These are phyloP conservation scores for Saturnispora saitoi DNA, from an alignment of 805 yeast species.

Conservation along the genomic window DNA sequence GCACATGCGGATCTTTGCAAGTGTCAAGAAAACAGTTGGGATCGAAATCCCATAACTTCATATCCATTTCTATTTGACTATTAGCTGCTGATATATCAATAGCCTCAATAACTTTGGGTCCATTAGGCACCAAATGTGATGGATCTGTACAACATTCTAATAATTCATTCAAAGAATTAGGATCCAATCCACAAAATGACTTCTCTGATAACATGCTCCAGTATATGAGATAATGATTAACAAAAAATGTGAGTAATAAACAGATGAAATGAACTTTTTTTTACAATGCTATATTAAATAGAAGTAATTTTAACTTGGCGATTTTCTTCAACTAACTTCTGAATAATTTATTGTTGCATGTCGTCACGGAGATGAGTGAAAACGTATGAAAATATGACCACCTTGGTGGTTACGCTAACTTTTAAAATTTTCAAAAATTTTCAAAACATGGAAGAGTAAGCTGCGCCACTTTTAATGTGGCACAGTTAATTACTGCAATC, in stretches of 20 bases:
- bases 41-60: conserved; percentile 9
- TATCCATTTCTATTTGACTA: background rate
- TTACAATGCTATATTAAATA: background rate
- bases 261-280: no score
- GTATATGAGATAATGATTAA: background rate
- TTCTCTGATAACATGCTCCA: background rate
- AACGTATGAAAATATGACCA: background rate
- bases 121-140: conserved; percentile 7
- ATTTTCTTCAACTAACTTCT: no score
- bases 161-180: conserved; percentile 10
- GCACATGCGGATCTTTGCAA: background rate
- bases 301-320: background rate
- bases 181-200: conserved; percentile 9
- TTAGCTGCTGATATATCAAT: background rate
- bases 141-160: conserved; percentile 15
- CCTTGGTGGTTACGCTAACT: background rate
- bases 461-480: background rate
- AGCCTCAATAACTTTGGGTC: background rate
- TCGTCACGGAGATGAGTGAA: background rate
- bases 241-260: no score
- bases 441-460: no score
- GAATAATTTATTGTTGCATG: no score
- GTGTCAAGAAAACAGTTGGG: conserved; percentile 7
- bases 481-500: background rate
- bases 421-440: background rate